phyloP scores from a whole-genome alignment of 176 grass and related monocot genomes.

The Areca catechu region DNA sequence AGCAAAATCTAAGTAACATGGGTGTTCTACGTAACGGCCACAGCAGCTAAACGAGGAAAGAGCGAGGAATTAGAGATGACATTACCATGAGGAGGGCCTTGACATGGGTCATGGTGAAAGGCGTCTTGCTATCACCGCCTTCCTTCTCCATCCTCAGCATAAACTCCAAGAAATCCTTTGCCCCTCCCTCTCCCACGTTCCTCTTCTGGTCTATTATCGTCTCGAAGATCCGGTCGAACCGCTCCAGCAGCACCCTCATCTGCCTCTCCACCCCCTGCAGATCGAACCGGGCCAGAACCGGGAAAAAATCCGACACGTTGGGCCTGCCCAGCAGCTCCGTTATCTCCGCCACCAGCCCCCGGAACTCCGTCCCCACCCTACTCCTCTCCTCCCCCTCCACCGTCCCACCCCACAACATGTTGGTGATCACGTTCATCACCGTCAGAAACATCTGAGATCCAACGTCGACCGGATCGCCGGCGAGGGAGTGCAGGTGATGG shows the following conservation, averaged over 20 bases:
- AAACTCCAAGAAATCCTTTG: constrained; percentile 16
- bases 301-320: constrained; percentile 79
- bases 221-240: constrained; percentile 47
- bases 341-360: constrained; percentile 52
- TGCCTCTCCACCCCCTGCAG: constrained; percentile 46
- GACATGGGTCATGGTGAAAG: constrained; percentile 65
- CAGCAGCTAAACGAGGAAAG: no score
- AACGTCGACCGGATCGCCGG: constrained; percentile 25
- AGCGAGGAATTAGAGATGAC: no score
- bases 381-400: constrained; percentile 32
- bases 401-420: constrained; percentile 56
- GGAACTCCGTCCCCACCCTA: constrained; percentile 41
- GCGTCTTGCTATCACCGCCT: constrained; percentile 36
- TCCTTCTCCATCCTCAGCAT: constrained; percentile 68
- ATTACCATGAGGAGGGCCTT: constrained; percentile 61
- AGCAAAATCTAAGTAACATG: no score
- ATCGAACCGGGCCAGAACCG: constrained; percentile 39
- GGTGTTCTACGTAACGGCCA: no score
- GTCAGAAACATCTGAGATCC: constrained; percentile 58
- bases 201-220: constrained; percentile 37
- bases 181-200: neutral
- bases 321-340: constrained; percentile 49
- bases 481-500: constrained; percentile 15
- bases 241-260: constrained; percentile 22
- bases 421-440: constrained; percentile 53